A percentile compares a stretch with the other conserved stretches of the same genome.
Evolutionary conservation across 257 asterid species (phyloP).

Genomic region (Solanum pennellii): DNA sequence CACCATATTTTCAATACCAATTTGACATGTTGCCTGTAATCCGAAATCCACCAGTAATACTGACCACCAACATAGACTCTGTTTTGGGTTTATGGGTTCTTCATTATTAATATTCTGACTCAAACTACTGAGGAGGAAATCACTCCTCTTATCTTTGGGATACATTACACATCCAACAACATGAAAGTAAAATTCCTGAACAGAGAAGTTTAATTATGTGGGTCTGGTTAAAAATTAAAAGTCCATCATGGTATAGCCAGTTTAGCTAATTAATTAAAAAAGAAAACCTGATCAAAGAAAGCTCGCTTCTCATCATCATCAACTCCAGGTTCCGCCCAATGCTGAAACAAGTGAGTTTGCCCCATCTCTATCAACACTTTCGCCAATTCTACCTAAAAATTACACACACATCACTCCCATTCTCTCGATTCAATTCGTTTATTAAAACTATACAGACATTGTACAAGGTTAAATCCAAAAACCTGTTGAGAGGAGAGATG

Average conservation of each 20-base stretch:
- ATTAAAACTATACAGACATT: background rate
- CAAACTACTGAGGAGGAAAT: background rate
- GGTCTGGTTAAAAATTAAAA: background rate
- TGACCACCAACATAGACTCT: background rate
- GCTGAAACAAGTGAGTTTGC: conserved; percentile 75
- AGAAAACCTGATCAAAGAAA: conserved; percentile 63
- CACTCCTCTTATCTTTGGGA: background rate
- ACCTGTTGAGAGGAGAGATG: conserved; percentile 72
- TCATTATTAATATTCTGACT: background rate
- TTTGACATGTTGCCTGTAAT: conserved; percentile 21
- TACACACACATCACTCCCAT: background rate
- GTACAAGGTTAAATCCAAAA: background rate
- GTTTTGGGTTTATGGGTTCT: background rate
- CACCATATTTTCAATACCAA: conserved; percentile 92
- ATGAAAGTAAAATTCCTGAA: background rate
- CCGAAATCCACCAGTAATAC: background rate
- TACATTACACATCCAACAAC: background rate
- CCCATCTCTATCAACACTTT: conserved; percentile 54
- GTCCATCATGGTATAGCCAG: background rate
- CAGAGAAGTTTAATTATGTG: background rate
- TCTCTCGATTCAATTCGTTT: background rate
- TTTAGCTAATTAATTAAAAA: background rate
- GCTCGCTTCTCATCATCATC: conserved; percentile 65
- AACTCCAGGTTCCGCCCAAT: conserved; percentile 81
- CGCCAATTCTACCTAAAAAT: conserved; percentile 67